These are phyloP conservation scores for Entoloma clypeatum DNA, from an alignment of 1,284 basidiomycete genomes.

Conservation along the genomic window DNA sequence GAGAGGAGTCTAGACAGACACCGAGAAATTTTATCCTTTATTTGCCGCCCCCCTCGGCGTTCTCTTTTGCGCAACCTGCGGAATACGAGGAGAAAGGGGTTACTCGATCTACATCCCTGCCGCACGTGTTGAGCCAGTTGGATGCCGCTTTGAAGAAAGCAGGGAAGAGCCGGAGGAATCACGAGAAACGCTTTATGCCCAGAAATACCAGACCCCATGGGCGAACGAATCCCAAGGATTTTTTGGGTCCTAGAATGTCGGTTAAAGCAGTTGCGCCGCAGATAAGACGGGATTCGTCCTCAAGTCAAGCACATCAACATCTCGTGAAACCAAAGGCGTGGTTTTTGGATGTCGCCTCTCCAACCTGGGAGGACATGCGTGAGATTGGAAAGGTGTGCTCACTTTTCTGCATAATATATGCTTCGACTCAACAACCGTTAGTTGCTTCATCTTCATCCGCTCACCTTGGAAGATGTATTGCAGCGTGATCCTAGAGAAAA, in stretches of 20 bases:
- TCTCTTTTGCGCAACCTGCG: slow-evolving; percentile 4
- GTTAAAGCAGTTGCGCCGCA: neutral
- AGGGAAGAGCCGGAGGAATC: slow-evolving; percentile 32
- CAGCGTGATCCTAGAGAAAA: slow-evolving; percentile 94
- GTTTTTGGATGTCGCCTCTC: slow-evolving; percentile 92
- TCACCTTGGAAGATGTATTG: slow-evolving; percentile 95
- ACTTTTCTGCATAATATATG: slow-evolving; percentile 2
- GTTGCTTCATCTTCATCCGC: slow-evolving; percentile 87
- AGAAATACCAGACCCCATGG: slow-evolving; percentile 12
- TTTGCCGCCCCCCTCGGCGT: slow-evolving; percentile 35
- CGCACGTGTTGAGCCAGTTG: slow-evolving; percentile 52
- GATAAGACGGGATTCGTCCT: neutral
- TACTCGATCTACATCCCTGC: slow-evolving; percentile 55
- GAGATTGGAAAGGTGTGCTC: slow-evolving; percentile 75
- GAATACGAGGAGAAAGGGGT: slow-evolving; percentile 25
- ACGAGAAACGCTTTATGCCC: slow-evolving; percentile 25
- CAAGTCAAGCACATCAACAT: neutral
- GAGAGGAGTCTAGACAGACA: slow-evolving; percentile 53
- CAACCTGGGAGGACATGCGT: slow-evolving; percentile 87
- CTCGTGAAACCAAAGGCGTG: slow-evolving; percentile 52
- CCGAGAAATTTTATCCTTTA: slow-evolving; percentile 68
- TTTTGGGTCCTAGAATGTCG: slow-evolving; percentile 22
- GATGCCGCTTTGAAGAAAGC: slow-evolving; percentile 48
- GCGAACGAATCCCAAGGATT: slow-evolving; percentile 28
- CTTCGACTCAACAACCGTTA: slow-evolving; percentile 26